These are phyloP conservation scores for Lasiosphaeris hirsuta DNA, from an alignment of 495 filamentous ascomycete species.

Conservation along the genomic window DNA sequence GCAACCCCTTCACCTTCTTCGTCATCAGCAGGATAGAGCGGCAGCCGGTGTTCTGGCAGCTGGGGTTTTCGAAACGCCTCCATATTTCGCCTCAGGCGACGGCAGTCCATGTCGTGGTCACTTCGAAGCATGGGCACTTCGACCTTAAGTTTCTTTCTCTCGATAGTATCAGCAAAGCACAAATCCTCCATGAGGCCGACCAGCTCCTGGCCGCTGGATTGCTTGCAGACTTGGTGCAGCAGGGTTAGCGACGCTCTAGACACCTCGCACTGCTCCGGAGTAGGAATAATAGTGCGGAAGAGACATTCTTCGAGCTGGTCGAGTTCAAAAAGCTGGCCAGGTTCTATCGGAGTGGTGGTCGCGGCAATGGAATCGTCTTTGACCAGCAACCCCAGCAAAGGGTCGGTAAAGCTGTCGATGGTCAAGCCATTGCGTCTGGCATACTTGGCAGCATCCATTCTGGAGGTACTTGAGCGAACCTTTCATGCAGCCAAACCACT, in stretches of 20 bases:
- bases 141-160: conserved; percentile 38
- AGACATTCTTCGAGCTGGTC: conserved; percentile 18
- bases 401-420: conserved; percentile 24
- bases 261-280: conserved; percentile 18
- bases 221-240: conserved; percentile 20
- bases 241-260: conserved; percentile 16
- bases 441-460: conserved; percentile 35
- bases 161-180: conserved; percentile 7
- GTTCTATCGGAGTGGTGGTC: conserved; percentile 16
- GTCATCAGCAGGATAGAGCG: conserved; percentile 42
- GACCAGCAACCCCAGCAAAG: conserved; percentile 15
- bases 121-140: conserved; percentile 51
- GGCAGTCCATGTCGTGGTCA: conserved; percentile 47
- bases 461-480: conserved; percentile 8
- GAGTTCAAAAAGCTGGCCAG: conserved; percentile 14
- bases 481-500: neutral
- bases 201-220: conserved; percentile 12
- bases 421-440: conserved; percentile 40
- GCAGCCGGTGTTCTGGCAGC: conserved; percentile 40
- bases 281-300: conserved; percentile 22
- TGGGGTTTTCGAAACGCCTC: conserved; percentile 27
- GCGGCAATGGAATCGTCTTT: conserved; percentile 13
- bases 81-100: conserved; percentile 32
- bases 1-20: conserved; percentile 48
- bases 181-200: conserved; percentile 15